Percentiles rank a stretch among this genome's conserved stretches.
Conservation (phyloP, 1,284 basidiomycete species). For the Pseudozyma sp. region DNA sequence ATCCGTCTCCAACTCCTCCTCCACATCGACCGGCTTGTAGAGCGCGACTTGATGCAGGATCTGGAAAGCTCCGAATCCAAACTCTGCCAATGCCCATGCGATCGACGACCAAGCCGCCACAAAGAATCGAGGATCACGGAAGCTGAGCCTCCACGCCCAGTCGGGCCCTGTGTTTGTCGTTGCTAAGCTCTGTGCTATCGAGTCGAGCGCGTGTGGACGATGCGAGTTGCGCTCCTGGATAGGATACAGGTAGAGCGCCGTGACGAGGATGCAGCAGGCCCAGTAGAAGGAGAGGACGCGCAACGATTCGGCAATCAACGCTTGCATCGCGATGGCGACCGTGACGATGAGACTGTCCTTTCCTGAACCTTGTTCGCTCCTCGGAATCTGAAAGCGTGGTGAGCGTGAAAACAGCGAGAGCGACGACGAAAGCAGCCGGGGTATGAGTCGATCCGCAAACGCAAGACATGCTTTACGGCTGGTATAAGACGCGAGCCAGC, state of each 20-base stretch:
- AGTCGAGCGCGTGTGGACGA: conserved; percentile 2
- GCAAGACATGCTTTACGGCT: conserved; percentile 40
- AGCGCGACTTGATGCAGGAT: conserved; percentile 47
- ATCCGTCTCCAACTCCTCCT: background rate
- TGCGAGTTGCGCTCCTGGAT: conserved; percentile 33
- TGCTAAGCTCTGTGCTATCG: background rate
- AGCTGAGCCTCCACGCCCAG: conserved; percentile 47
- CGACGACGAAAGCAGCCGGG: conserved; percentile 28
- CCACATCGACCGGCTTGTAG: conserved; percentile 32
- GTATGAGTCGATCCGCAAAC: conserved; percentile 41
- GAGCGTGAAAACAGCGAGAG: conserved; percentile 23
- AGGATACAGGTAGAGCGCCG: conserved; percentile 43
- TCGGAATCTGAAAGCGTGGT: conserved; percentile 22
- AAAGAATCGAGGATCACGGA: conserved; percentile 46
- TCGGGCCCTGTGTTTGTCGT: conserved; percentile 10
- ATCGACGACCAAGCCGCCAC: conserved; percentile 44
- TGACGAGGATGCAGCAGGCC: conserved; percentile 47
- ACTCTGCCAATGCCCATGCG: conserved; percentile 44
- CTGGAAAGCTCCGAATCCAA: conserved; percentile 40
- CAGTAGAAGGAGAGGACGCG: conserved; percentile 47
- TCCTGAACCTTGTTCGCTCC: conserved; percentile 8
- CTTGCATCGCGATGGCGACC: conserved; percentile 39
- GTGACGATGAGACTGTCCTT: conserved; percentile 32
- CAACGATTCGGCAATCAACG: conserved; percentile 35
- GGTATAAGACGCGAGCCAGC: conserved; percentile 46